These are phyloP conservation scores for Podospora pseudoanserina DNA, from an alignment of 495 filamentous ascomycete species.

Conservation along the genomic window DNA sequence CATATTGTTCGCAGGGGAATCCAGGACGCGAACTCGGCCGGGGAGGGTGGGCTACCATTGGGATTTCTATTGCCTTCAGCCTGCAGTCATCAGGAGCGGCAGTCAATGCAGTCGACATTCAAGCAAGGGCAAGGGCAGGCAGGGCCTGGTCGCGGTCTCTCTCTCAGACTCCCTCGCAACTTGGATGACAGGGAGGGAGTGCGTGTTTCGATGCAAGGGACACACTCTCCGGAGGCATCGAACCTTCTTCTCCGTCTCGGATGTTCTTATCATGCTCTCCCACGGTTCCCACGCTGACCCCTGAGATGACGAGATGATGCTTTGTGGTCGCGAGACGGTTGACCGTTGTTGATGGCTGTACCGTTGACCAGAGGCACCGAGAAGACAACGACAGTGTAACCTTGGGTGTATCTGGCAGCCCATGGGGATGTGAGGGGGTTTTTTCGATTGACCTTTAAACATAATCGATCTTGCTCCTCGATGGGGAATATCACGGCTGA, in stretches of 20 bases:
- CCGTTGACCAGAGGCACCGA: slow-evolving; percentile 1
- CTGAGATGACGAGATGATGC: not conserved
- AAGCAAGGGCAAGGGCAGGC: not conserved
- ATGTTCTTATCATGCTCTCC: not conserved
- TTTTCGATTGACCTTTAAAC: not conserved
- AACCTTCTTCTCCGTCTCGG: slow-evolving; percentile 5
- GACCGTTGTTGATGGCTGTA: slow-evolving; percentile 1
- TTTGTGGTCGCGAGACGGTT: slow-evolving; percentile 1
- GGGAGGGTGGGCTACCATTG: not conserved
- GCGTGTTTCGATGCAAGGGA: not conserved
- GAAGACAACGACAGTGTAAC: not conserved
- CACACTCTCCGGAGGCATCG: not conserved
- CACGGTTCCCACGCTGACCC: slow-evolving; percentile 3
- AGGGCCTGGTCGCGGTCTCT: not conserved
- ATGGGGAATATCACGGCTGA: slow-evolving; percentile 7
- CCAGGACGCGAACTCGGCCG: slow-evolving; percentile 1
- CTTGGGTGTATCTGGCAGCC: not conserved
- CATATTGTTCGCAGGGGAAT: not conserved
- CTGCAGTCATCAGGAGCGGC: not conserved
- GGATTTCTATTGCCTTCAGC: not conserved
- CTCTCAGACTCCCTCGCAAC: not conserved
- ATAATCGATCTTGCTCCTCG: slow-evolving; percentile 8
- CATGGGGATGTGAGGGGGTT: not conserved
- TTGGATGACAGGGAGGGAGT: not conserved
- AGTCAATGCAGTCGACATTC: not conserved